Evolutionary conservation across 192 early-diverging fungal species (phyloP), one percentile per base, ranked within the genome.

Genomic region (Umbelopsis isabellina): DNA sequence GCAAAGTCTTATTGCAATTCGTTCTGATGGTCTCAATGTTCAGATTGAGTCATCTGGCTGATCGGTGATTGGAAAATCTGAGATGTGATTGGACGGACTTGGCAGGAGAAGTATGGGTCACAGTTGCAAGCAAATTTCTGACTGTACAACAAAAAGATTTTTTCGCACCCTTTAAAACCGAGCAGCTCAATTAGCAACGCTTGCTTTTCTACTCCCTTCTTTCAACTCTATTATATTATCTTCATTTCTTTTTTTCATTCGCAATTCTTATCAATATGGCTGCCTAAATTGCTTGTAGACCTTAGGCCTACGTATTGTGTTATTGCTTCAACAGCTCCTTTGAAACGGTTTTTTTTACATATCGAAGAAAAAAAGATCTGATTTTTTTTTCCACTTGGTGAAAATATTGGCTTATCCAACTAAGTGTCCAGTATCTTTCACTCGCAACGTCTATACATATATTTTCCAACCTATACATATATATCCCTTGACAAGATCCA

Each of bases 101-200:
- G 52, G 30, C 55, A 27, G 30, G 27, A 12, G 7, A 25, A 30
- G 55, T 33, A 61, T 61, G 55, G 55, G 55, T 61, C 55, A 61
- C 33, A 18, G 30, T 61, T 61, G 37, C 37, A 41, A 41, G 37
- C 37, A 35, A 30, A 6, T 61, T n/a, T 35, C 8, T 27, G 27
- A 30, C 55, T 61, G 55, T 61, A 25, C 55, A 25, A 61, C 55
- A 61, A 61, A 61, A 41, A 33, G 11, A n/a, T 61, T 61, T 61
- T 61, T 61, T 61, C 55, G 55, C 55, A 61, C 55, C 55, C 55
- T 61, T 61, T 61, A 61, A 61, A 61, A 61, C 55, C 55, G 33
- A 25, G 55, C 55, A 61, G 13, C 2, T 25, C 51, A 21, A 52
- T 52, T 25, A 41, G 9, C 30, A 61, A 61, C 8, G 0, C 27